Evolutionary conservation across 2,329 filamentous ascomycete species (phyloP).

Genomic region (Exophiala viscosa): DNA sequence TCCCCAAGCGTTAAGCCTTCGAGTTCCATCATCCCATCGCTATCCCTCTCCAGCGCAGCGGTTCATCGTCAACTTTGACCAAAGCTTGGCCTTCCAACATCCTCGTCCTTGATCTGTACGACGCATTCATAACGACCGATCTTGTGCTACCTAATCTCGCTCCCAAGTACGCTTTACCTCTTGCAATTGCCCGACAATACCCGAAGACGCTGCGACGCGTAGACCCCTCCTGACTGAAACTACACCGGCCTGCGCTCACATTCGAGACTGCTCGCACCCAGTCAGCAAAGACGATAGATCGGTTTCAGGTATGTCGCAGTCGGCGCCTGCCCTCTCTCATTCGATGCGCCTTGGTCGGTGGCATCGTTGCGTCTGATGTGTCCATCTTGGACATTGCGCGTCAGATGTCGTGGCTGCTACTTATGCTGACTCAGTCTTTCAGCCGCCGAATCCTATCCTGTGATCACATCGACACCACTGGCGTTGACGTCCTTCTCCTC

Average conservation of each 20-base stretch:
- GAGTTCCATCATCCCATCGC: conserved; percentile 8
- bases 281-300: no score
- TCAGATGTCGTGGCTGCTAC: not conserved
- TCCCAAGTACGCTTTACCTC: no score
- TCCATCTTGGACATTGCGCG: not conserved
- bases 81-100: conserved; percentile 21
- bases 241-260: no score
- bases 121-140: no score
- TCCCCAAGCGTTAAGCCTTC: conserved; percentile 18
- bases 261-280: no score
- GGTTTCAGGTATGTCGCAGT: no score
- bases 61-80: conserved; percentile 12
- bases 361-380: not conserved
- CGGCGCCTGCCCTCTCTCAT: no score
- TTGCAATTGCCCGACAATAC: no score
- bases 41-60: conserved; percentile 17
- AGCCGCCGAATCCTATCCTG: no score
- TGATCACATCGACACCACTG: not conserved
- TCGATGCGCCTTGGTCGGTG: not conserved
- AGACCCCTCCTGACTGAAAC: no score
- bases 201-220: no score
- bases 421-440: not conserved
- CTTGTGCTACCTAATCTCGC: no score
- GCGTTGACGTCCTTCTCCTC: not conserved
- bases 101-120: not conserved